Evolutionary conservation across 257 asterid species (phyloP), one percentile per base, ranked within the genome.

Genomic region (Solanum paucissectum): DNA sequence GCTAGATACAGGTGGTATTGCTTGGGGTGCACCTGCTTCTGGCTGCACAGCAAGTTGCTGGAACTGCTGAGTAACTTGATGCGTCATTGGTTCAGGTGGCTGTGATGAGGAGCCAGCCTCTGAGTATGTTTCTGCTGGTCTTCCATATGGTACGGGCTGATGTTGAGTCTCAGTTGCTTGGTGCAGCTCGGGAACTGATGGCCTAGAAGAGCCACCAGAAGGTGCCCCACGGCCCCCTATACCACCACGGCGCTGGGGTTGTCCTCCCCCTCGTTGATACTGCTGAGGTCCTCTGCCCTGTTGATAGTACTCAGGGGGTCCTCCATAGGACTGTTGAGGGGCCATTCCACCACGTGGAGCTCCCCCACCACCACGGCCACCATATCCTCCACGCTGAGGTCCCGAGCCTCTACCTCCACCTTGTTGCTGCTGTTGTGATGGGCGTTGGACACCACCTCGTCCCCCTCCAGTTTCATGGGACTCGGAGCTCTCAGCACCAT

Each of bases 181-280:
- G 93, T 94, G 98, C 98, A 93, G 99, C 97, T 95, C 98, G 98
- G 98, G 94, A 86, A 92, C 89, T 16, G 95, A 93, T 84, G 94
- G 94, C 92, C 95, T 91, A 36, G 95, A 90, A 87, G 95, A 96
- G 88, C 94, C 98, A 88, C 93, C 90, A 88, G 94, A 89, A 89
- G 94, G 93, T 13, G 91, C 89, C 85, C 94, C 97, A 23, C 93
- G 96, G 90, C 96, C 95, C 89, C 94, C 93, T 87, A 74, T 89
- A 77, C 93, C 94, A 32, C 95, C 95, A 86, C 92, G 96, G 74
- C 91, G 93, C 79, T 89, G 95, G 34, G 91, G 66, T 25, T 93
- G 87, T 58, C 93, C 90, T 71, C 95, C 95, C 58, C 96, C 96
- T 87, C 95, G 94, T 40, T 46, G 85, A 81, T 90, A 92, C 85